phyloP scores from a whole-genome alignment of 805 yeast species.

The Wickerhamomyces hampshirensis region DNA sequence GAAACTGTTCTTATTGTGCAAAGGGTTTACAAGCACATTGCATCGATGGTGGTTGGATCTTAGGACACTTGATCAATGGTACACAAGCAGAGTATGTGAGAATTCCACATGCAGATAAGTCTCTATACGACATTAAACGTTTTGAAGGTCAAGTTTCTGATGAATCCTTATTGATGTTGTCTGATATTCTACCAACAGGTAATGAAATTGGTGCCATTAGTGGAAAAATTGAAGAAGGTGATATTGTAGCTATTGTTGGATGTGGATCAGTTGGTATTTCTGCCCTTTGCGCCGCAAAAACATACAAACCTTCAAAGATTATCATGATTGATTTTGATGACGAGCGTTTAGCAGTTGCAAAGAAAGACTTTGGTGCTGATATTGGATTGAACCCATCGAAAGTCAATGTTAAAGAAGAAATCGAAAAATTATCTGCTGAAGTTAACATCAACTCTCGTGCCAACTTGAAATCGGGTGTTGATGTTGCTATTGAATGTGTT shows the following conservation, averaged over 20 bases:
- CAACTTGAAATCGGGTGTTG: conserved; percentile 43
- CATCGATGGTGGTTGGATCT: conserved; percentile 47
- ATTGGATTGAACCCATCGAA: conserved; percentile 48
- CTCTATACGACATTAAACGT: conserved; percentile 28
- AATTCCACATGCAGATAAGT: conserved; percentile 44
- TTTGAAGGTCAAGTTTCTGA: conserved; percentile 35
- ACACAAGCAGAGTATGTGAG: conserved; percentile 61
- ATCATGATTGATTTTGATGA: conserved; percentile 59
- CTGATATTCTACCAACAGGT: conserved; percentile 65
- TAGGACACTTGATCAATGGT: conserved; percentile 59
- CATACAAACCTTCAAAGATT: conserved; percentile 49
- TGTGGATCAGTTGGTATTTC: conserved; percentile 66
- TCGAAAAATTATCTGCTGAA: conserved; percentile 27
- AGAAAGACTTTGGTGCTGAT: conserved; percentile 54
- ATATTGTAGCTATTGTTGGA: conserved; percentile 59
- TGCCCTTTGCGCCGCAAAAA: conserved; percentile 51
- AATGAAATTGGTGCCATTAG: conserved; percentile 60
- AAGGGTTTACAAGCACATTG: conserved; percentile 58
- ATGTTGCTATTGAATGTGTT: conserved; percentile 60
- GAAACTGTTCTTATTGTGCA: conserved; percentile 50
- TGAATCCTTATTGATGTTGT: conserved; percentile 53
- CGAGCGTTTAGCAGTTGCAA: conserved; percentile 51
- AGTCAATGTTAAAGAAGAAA: conserved; percentile 35
- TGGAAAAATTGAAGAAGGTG: conserved; percentile 49
- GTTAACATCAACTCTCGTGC: conserved; percentile 19